Evolutionary conservation across 352 stramenopile species (phyloP), one percentile per base, ranked within the genome.

Genomic region (Pythium brassicae): DNA sequence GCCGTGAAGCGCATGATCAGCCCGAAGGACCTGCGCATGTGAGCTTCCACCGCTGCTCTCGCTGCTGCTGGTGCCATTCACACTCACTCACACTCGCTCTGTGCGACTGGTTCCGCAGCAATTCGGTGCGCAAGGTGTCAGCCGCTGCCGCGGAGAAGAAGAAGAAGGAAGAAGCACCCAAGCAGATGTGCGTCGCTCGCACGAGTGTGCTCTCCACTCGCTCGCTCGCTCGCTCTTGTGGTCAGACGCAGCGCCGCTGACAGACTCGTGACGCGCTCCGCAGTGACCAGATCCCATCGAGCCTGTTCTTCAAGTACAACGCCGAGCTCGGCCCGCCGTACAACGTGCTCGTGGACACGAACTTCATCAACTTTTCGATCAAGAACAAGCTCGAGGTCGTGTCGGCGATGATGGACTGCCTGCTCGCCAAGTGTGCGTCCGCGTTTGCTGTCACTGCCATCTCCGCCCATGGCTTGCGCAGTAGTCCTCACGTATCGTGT

Each of bases 281-380:
- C 53, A 95, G 85, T 72, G 95, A 98, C 59, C 96, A 99, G 74
- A 96, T 95, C 59, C 91, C 96, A 50, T 98, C 96, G 23, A 97
- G 96, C 57, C 81, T 99, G 64, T 99, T 99, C 72, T 99, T 99
- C 80, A 97, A 98, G 70, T 99, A 99, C 88, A 99, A 99, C 72
- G 92, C 96, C 26, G 92, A 98, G 46, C 80, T 99, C 17, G 98
- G 97, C 5, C 95, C 95, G 39, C 97, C 97, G 35, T 99, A 99
- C 76, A 97, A 98, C 75, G 87, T 99, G 43, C 75, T 99, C 15
- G 84, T 99, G 47, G 98, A 99, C 89, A 99, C 98, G 22, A 99
- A 99, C 75, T 99, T 99, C 85, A 99, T 99, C 74, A 99, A 99
- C 72, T 99, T 99, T 63, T 98, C 92, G 37, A 99, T 99, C 77